These are phyloP conservation scores for Panaeolus papilionaceus DNA, from an alignment of 768 basidiomycete genomes.

Conservation along the genomic window DNA sequence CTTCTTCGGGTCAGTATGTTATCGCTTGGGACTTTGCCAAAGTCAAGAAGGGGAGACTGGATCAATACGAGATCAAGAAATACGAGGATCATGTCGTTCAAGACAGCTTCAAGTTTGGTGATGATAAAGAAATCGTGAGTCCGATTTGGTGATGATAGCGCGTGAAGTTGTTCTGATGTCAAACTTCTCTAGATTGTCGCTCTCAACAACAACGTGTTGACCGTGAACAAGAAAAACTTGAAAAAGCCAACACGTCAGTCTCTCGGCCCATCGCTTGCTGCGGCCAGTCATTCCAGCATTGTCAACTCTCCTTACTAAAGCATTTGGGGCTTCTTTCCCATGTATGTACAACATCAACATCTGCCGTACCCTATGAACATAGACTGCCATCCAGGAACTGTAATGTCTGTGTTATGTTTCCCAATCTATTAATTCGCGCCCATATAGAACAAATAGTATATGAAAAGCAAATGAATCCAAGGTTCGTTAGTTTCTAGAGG, in stretches of 20 bases:
- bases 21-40: conserved; percentile 98
- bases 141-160: conserved; percentile 11
- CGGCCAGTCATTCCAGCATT: conserved; percentile 63
- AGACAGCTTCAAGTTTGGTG: conserved; percentile 97
- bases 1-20: conserved; percentile 90
- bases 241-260: conserved; percentile 83
- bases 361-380: conserved; percentile 6
- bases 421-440: conserved; percentile 9
- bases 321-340: conserved; percentile 13
- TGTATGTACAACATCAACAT: conserved; percentile 1
- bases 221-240: conserved; percentile 92
- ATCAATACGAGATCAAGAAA: conserved; percentile 96
- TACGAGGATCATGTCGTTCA: conserved; percentile 95
- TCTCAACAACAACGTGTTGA: conserved; percentile 90
- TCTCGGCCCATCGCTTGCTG: conserved; percentile 50
- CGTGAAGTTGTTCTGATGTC: conserved; percentile 15
- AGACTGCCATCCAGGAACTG: conserved; percentile 5
- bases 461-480: conserved; percentile 1
- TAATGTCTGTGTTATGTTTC: conserved; percentile 7
- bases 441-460: conserved; percentile 1
- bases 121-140: conserved; percentile 94
- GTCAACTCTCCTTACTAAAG: conserved; percentile 70
- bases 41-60: conserved; percentile 89
- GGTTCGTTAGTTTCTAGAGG: not conserved
- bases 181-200: conserved; percentile 81